phyloP scores from a whole-genome alignment of 306 rosid species.

The barrel medic (Medicago truncatula) region MtrunA17r5.0-ANR NC_053043.1:46870501-46871000 shows the following conservation, averaged over 20 bases:
- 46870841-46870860: constrained; percentile 85
- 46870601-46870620: neutral
- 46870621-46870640: neutral
- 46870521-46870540: constrained; percentile 1
- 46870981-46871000: constrained; percentile 24
- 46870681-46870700: constrained; percentile 26
- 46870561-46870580: neutral
- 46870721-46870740: neutral
- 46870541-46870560: neutral
- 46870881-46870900: constrained; percentile 97
- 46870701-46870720: neutral
- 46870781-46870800: constrained; percentile 28
- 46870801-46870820: constrained; percentile 39
- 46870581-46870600: constrained; percentile 8
- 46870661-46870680: neutral
- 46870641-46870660: constrained; percentile 1
- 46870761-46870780: neutral
- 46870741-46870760: constrained; percentile 15
- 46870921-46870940: constrained; percentile 87
- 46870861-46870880: constrained; percentile 85
- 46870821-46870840: constrained; percentile 63
- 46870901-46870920: constrained; percentile 98
- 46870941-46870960: constrained; percentile 66
- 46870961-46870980: constrained; percentile 28
- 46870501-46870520: constrained; percentile 12